Evolutionary conservation across 352 stramenopile genomes (phyloP).

Genomic region (Phytophthora podocarpi): DNA sequence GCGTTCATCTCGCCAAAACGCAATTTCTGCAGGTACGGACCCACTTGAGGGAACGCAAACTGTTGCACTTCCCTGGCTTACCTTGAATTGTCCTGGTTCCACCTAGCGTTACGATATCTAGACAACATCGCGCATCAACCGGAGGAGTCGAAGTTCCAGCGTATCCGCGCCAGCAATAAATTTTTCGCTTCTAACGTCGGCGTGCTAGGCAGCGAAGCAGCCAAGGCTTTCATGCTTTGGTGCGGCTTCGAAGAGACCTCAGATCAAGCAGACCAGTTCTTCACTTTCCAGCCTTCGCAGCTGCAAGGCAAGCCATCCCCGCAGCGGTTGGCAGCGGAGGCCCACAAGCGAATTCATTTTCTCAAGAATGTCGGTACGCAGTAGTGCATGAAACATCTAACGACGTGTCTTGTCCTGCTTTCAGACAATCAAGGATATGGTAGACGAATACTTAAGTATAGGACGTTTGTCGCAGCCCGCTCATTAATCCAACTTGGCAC

Average conservation of each 20-base stretch:
- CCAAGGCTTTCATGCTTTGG: conserved; percentile 47
- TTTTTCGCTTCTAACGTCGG: conserved; percentile 68
- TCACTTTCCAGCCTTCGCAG: conserved; percentile 34
- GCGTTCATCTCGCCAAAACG: conserved; percentile 22
- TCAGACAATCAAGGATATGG: no score
- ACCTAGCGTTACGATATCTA: conserved; percentile 64
- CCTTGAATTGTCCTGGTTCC: not conserved
- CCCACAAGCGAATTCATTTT: conserved; percentile 37
- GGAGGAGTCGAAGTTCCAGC: conserved; percentile 65
- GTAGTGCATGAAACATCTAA: no score
- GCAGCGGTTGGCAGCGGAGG: conserved; percentile 29
- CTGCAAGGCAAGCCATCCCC: not conserved
- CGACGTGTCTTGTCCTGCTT: no score
- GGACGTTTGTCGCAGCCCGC: no score
- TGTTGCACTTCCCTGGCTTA: conserved; percentile 1
- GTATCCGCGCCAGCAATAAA: conserved; percentile 75
- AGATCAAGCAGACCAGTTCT: conserved; percentile 48
- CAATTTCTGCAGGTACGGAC: conserved; percentile 41
- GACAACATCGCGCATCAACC: conserved; percentile 65
- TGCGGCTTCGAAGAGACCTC: conserved; percentile 50
- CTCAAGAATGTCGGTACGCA: conserved; percentile 34
- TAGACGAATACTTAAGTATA: no score
- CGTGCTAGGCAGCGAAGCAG: conserved; percentile 17
- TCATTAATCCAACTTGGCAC: no score
- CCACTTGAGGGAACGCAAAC: not conserved